phyloP scores from a whole-genome alignment of 192 early-diverging fungal species.

The Podila clonocystis region DNA sequence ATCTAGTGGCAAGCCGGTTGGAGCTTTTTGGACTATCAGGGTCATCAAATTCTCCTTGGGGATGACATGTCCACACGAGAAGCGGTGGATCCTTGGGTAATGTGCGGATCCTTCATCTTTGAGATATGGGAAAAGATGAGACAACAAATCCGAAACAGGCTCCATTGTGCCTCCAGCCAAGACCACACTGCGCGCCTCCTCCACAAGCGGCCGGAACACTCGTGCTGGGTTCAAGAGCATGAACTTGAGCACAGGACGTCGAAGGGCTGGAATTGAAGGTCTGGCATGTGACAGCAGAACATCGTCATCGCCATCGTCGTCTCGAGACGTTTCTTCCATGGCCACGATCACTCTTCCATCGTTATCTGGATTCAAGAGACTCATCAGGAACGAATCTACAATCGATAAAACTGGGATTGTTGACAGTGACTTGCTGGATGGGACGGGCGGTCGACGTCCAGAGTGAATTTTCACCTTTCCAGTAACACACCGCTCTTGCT shows the following conservation, averaged over 20 bases:
- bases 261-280: neutral
- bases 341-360: slow-evolving; percentile 77
- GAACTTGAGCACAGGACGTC: slow-evolving; percentile 72
- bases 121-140: slow-evolving; percentile 46
- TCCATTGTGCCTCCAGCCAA: slow-evolving; percentile 96
- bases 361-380: slow-evolving; percentile 66
- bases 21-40: slow-evolving; percentile 69
- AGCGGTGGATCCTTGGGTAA: slow-evolving; percentile 62
- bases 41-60: slow-evolving; percentile 79
- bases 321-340: slow-evolving; percentile 3
- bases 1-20: slow-evolving; percentile 66
- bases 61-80: slow-evolving; percentile 90
- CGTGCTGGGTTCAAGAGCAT: slow-evolving; percentile 88
- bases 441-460: neutral
- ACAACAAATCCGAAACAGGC: slow-evolving; percentile 65
- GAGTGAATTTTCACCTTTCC: slow-evolving; percentile 20
- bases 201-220: slow-evolving; percentile 78
- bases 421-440: slow-evolving; percentile 1
- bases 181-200: slow-evolving; percentile 83
- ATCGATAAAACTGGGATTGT: slow-evolving; percentile 53
- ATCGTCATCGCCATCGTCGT: neutral
- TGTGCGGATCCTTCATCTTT: neutral
- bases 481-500: slow-evolving; percentile 6
- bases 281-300: too few species aligned
- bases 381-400: slow-evolving; percentile 65